phyloP scores from a whole-genome alignment of 352 stramenopile species.

The Pythium brachiatum region DNA sequence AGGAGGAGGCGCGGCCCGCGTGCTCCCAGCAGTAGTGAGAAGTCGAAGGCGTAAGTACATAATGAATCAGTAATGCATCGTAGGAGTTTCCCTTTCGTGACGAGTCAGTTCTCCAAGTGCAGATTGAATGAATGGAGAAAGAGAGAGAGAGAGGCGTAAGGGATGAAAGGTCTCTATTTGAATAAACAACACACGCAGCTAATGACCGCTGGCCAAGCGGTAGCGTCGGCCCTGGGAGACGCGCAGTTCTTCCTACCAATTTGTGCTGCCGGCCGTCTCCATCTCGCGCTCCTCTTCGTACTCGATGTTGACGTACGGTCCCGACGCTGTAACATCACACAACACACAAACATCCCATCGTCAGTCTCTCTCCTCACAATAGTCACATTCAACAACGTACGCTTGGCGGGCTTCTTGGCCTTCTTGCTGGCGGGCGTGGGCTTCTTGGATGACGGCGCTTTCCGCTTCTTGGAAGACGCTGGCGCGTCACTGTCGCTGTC shows the following conservation, averaged over 20 bases:
- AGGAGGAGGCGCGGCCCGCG: constrained; percentile 31
- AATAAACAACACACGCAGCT: constrained; percentile 12
- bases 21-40: constrained; percentile 49
- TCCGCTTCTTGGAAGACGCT: constrained; percentile 58
- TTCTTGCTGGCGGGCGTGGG: constrained; percentile 26
- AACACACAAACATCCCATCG: constrained; percentile 6
- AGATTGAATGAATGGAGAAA: neutral
- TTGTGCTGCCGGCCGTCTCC: constrained; percentile 45
- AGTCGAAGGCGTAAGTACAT: neutral
- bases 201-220: neutral
- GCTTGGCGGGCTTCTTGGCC: constrained; percentile 70
- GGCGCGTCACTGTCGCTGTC: constrained; percentile 38
- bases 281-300: constrained; percentile 78
- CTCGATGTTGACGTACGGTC: constrained; percentile 84
- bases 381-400: constrained; percentile 27
- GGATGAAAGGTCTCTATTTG: constrained; percentile 13
- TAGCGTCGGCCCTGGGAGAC: neutral
- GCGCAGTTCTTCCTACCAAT: constrained; percentile 41
- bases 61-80: neutral
- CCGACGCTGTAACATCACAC: constrained; percentile 27
- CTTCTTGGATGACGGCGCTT: constrained; percentile 35
- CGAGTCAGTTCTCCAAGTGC: neutral
- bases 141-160: neutral
- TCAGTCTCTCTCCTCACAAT: neutral
- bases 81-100: neutral